Evolutionary conservation across 2,329 filamentous ascomycete species (phyloP), one percentile per base, ranked within the genome.

Genomic region (Ilyonectria destructans): DNA sequence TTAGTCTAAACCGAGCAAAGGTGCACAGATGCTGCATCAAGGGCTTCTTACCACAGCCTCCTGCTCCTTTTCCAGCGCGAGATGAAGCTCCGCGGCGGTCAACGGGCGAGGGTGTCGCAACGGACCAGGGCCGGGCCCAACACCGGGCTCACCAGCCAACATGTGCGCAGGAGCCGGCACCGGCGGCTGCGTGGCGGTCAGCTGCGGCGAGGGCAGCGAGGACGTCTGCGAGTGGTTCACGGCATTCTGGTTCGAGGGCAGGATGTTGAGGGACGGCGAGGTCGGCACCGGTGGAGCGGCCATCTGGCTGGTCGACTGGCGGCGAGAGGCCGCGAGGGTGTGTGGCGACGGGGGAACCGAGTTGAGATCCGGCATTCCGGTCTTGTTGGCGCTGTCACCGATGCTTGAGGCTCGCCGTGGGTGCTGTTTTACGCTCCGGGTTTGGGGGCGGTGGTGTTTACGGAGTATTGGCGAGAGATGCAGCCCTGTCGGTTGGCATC

Each of bases 61-160:
- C 76, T 98, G 95, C 79, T 98, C 96, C 81, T 97, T 96, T 82
- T 98, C 96, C 29, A 98, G 86, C 83, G 97, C 90, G 67, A 93
- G 86, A 80, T 98, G 95, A 69, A 98, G 86, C 80, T 98, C 96
- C 4, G 94, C 93, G 1, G 94, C 91, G 0, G 96, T 98, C 79
- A 98, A 84, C 4, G 95, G 95, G 40, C 94, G 89, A 6, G 96
- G 95, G 80, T 97, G 95, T 70, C 96, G 90, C 75, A 97, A 83
- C 4, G 96, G 95, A 0, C 92, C 93, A 63, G 90, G 89, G 0
- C 90, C 90, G 35, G 84, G 78, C 31, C 85, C 86, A 52, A 89
- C 85, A 15, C 83, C 85, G 1, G 84, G 80, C 54, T 82, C 80
- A 1, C 49, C 35, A 4, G 69, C 57, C 82, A 71, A 84, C 79